These are phyloP conservation scores for Yarrowia deformans DNA, from an alignment of 805 yeast genomes.

Conservation along the genomic window DNA sequence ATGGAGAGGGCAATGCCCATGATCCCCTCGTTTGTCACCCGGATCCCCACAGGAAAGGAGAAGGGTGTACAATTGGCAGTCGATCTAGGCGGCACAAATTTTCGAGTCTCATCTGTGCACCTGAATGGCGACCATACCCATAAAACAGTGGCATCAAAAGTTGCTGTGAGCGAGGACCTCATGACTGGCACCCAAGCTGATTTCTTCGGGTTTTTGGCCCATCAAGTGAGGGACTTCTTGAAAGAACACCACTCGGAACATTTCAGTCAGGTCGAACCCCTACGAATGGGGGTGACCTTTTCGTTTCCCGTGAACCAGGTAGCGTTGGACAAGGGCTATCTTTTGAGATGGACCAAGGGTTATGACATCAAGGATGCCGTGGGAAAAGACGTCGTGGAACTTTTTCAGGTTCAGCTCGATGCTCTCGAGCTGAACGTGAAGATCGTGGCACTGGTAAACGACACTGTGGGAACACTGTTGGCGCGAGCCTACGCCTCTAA, in stretches of 20 bases:
- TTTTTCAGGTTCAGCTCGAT: constrained; percentile 75
- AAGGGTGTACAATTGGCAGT: constrained; percentile 85
- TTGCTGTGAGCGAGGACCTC: constrained; percentile 77
- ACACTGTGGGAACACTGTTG: constrained; percentile 92
- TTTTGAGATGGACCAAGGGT: constrained; percentile 97
- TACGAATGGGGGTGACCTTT: constrained; percentile 91
- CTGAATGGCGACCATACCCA: constrained; percentile 72
- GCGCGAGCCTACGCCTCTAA: constrained; percentile 75
- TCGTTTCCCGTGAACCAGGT: constrained; percentile 92
- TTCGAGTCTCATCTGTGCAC: constrained; percentile 88
- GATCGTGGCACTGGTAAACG: constrained; percentile 91
- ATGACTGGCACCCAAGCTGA: constrained; percentile 70
- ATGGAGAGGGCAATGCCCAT: constrained; percentile 56
- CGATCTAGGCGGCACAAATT: constrained; percentile 95
- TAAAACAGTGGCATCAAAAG: constrained; percentile 74
- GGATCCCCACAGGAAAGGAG: constrained; percentile 85
- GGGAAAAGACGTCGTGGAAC: constrained; percentile 78
- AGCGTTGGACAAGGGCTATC: constrained; percentile 75
- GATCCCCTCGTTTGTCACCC: constrained; percentile 92
- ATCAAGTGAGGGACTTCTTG: constrained; percentile 70
- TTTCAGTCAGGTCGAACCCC: constrained; percentile 48
- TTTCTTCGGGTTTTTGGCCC: constrained; percentile 77
- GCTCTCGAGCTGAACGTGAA: constrained; percentile 59
- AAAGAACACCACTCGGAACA: constrained; percentile 66
- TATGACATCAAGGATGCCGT: constrained; percentile 85